Conservation (phyloP, 2,329 filamentous ascomycete genomes). For the Phialocephala sp. region DNA sequence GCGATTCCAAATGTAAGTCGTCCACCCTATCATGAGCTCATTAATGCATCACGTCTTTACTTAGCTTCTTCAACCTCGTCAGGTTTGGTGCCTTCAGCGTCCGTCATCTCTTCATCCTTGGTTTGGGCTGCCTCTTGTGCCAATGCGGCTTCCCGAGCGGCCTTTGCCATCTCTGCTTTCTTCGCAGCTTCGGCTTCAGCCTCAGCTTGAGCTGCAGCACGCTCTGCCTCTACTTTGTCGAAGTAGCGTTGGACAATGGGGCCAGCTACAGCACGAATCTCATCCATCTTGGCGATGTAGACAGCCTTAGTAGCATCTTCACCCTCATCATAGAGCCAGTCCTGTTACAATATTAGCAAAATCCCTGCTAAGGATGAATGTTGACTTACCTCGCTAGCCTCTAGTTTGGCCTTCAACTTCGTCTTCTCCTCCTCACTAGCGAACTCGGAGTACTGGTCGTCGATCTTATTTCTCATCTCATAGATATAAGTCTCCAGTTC, state of each 20-base stretch:
- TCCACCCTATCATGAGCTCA: constrained; percentile 33
- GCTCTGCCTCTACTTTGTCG: constrained; percentile 90
- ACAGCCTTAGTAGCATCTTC: constrained; percentile 93
- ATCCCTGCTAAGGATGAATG: neutral
- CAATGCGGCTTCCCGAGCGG: constrained; percentile 53
- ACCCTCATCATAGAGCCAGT: constrained; percentile 98
- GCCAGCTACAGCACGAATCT: constrained; percentile 88
- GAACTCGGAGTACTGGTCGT: constrained; percentile 88
- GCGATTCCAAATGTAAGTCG: constrained; percentile 18
- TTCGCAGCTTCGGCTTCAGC: constrained; percentile 50
- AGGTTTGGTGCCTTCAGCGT: constrained; percentile 60
- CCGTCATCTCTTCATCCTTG: constrained; percentile 68
- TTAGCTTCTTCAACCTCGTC: constrained; percentile 47
- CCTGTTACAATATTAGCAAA: constrained; percentile 57
- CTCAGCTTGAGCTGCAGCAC: constrained; percentile 77
- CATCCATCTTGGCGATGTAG: constrained; percentile 94
- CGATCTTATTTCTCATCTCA: constrained; percentile 92
- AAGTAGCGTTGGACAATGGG: constrained; percentile 94
- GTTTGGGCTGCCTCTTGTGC: constrained; percentile 43
- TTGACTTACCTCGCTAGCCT: constrained; percentile 79
- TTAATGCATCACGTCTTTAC: constrained; percentile 28
- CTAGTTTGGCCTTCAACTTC: constrained; percentile 83
- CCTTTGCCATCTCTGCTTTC: constrained; percentile 45
- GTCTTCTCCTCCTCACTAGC: constrained; percentile 91
- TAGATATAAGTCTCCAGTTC: constrained; percentile 98